Conservation (phyloP, 371 early-diverging fungal species). For the Saksenaea vasiformis region DNA sequence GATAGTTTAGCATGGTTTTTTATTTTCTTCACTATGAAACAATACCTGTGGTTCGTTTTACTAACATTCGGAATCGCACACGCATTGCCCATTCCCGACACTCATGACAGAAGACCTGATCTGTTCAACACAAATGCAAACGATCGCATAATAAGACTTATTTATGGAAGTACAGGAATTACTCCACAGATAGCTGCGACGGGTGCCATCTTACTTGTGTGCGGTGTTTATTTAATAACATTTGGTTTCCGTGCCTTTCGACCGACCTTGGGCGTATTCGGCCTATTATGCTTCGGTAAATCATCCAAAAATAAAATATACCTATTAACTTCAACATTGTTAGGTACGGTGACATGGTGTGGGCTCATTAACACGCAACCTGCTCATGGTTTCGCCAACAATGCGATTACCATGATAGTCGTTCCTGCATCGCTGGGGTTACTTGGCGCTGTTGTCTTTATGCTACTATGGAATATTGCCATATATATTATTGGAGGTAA, state of each 20-base stretch:
- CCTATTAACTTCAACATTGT: too few relatives aligned
- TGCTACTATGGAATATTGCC: conserved; percentile 25
- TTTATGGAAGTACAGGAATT: conserved; percentile 16
- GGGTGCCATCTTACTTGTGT: conserved; percentile 30
- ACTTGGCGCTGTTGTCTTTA: conserved; percentile 21
- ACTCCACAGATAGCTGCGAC: conserved; percentile 27
- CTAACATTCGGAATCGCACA: not conserved
- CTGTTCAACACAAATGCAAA: not conserved
- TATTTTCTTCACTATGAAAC: too few relatives aligned
- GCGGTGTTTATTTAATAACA: conserved; percentile 29
- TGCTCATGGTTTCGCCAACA: conserved; percentile 18
- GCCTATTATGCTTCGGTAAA: conserved; percentile 37
- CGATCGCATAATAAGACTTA: not conserved
- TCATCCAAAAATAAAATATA: not conserved
- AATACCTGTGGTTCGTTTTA: too few relatives aligned
- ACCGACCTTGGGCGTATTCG: conserved; percentile 26
- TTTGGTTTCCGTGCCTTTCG: conserved; percentile 33
- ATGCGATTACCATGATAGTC: conserved; percentile 20
- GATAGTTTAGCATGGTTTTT: too few relatives aligned
- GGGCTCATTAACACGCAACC: conserved; percentile 28
- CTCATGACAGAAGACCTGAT: not conserved
- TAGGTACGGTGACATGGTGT: conserved; percentile 22
- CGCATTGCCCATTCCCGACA: not conserved
- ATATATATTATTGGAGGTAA: conserved; percentile 29
- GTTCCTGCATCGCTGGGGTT: conserved; percentile 29